Conservation (phyloP, 768 basidiomycete genomes). For the Mycena kentingensis region DNA sequence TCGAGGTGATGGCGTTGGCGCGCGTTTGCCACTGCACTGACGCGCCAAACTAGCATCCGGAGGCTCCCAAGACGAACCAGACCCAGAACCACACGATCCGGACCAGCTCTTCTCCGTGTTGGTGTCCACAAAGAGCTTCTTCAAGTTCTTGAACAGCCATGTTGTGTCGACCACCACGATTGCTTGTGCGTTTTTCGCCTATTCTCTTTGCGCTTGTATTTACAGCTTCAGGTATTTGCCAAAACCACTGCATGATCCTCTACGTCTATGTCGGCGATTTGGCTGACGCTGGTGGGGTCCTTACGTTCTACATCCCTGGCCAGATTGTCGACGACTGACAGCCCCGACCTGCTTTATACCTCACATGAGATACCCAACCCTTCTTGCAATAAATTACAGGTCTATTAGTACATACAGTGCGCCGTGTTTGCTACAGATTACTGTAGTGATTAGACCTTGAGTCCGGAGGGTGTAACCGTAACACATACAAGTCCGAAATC, state of each 20-base stretch:
- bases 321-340: constrained; percentile 19
- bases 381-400: too few relatives aligned
- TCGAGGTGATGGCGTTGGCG: constrained; percentile 32
- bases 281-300: constrained; percentile 76
- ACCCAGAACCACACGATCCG: constrained; percentile 49
- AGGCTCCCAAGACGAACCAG: constrained; percentile 36
- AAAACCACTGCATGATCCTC: constrained; percentile 80
- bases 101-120: constrained; percentile 63
- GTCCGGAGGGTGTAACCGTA: too few relatives aligned
- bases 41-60: constrained; percentile 22
- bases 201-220: neutral
- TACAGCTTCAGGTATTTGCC: constrained; percentile 65
- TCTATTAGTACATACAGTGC: too few relatives aligned
- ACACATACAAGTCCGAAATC: too few relatives aligned
- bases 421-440: too few relatives aligned
- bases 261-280: constrained; percentile 88
- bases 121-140: constrained; percentile 71
- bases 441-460: too few relatives aligned
- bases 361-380: constrained; percentile 5
- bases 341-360: constrained; percentile 6
- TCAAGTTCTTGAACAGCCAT: constrained; percentile 81
- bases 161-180: constrained; percentile 83
- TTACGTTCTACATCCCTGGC: constrained; percentile 85
- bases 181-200: constrained; percentile 59
- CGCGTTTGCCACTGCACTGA: neutral